Evolutionary conservation across 2,329 filamentous ascomycete genomes (phyloP).

Genomic region (Stemphylium lycopersici): DNA sequence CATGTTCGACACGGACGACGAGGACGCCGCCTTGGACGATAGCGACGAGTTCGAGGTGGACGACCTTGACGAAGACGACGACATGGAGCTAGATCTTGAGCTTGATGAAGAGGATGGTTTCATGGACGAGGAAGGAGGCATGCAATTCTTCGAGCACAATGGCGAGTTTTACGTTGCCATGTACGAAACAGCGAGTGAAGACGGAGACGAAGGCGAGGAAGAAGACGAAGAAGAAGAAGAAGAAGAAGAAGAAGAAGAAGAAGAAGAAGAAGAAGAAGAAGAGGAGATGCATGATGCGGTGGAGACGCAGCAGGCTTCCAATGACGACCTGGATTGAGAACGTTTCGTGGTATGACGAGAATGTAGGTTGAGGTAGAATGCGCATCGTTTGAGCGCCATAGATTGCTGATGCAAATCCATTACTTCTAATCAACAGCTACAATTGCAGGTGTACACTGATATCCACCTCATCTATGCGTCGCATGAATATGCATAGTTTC

Average conservation of each 20-base stretch:
- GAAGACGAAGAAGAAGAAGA: no score
- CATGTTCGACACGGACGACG: conserved; percentile 3
- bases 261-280: no score
- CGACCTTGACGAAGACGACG: conserved; percentile 13
- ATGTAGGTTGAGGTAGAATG: no score
- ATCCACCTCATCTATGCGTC: no score
- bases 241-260: conserved; percentile 1
- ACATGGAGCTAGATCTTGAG: conserved; percentile 19
- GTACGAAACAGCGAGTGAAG: conserved; percentile 6
- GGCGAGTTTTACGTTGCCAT: conserved; percentile 14
- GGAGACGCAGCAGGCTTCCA: background rate
- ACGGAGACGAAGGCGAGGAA: background rate
- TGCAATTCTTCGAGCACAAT: conserved; percentile 14
- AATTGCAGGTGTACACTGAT: no score
- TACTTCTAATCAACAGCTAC: no score
- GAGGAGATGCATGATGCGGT: conserved; percentile 8
- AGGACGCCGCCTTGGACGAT: background rate
- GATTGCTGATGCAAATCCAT: no score
- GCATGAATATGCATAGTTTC: no score
- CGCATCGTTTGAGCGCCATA: background rate
- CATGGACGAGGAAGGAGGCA: conserved; percentile 7
- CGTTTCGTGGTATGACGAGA: no score
- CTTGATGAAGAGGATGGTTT: conserved; percentile 24
- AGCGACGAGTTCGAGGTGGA: conserved; percentile 5
- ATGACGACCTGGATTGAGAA: conserved; percentile 7